phyloP scores from a whole-genome alignment of 2,329 filamentous ascomycete species.

The Hawksworthiomyces lignivorus region DNA sequence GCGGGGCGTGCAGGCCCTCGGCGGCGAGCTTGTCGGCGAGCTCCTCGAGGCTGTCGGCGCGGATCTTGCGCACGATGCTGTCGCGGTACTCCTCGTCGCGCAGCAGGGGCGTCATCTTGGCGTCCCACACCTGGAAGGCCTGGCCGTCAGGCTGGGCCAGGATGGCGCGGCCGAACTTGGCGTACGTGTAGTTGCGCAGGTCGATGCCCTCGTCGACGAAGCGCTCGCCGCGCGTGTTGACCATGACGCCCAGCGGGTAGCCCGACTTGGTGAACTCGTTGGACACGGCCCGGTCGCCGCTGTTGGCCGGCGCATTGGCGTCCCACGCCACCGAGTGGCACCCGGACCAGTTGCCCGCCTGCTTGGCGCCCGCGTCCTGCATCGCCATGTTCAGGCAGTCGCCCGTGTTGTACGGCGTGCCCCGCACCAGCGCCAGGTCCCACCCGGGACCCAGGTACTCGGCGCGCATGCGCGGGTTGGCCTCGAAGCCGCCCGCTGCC shows the following conservation, averaged over 20 bases:
- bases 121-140: constrained; percentile 61
- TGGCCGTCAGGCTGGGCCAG: constrained; percentile 48
- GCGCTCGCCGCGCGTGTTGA: constrained; percentile 49
- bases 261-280: constrained; percentile 65
- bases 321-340: constrained; percentile 62
- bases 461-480: constrained; percentile 46
- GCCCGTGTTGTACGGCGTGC: constrained; percentile 58
- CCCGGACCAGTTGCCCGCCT: constrained; percentile 53
- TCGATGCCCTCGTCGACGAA: constrained; percentile 63
- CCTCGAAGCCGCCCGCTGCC: constrained; percentile 57
- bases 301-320: constrained; percentile 46
- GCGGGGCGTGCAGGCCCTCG: constrained; percentile 37
- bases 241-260: constrained; percentile 58
- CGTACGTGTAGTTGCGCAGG: constrained; percentile 60
- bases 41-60: constrained; percentile 43
- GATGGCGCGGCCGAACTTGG: constrained; percentile 56
- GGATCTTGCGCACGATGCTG: constrained; percentile 47
- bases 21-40: constrained; percentile 42
- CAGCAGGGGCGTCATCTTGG: constrained; percentile 42
- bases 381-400: constrained; percentile 48
- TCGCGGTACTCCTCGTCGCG: constrained; percentile 54
- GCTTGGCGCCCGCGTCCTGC: constrained; percentile 39
- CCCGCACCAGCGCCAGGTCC: constrained; percentile 55
- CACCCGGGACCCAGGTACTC: constrained; percentile 50
- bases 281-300: constrained; percentile 49